Evolutionary conservation across 495 filamentous ascomycete species (phyloP).

Genomic region (Paragyromitra xinjiangensis): DNA sequence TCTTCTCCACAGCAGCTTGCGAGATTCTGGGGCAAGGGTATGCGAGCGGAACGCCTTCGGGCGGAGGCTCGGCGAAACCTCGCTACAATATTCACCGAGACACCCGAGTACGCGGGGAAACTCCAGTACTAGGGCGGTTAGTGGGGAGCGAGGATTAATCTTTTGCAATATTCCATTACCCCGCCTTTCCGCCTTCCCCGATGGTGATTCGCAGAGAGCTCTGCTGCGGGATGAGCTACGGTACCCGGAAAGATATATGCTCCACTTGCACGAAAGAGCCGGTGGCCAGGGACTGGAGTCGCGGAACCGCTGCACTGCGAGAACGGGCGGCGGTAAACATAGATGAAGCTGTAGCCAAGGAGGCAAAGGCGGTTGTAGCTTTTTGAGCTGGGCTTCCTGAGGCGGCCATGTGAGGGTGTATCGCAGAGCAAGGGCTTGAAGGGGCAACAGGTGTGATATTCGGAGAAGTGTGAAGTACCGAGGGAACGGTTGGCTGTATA

Average conservation of each 20-base stretch:
- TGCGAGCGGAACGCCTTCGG: constrained; percentile 13
- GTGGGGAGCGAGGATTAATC: constrained; percentile 12
- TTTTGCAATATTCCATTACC: constrained; percentile 16
- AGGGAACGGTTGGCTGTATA: constrained; percentile 2
- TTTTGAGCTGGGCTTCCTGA: constrained; percentile 4
- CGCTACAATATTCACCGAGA: constrained; percentile 34
- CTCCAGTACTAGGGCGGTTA: constrained; percentile 4
- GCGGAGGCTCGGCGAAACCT: constrained; percentile 7
- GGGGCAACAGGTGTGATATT: not conserved
- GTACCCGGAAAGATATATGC: not conserved
- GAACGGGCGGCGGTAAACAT: constrained; percentile 16
- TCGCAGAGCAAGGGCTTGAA: not conserved
- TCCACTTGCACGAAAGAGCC: constrained; percentile 1
- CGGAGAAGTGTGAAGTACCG: not conserved
- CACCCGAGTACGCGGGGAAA: constrained; percentile 26
- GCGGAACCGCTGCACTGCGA: not conserved
- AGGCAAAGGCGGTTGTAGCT: not conserved
- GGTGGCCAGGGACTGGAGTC: constrained; percentile 8
- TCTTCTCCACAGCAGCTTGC: no score
- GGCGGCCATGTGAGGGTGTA: constrained; percentile 16
- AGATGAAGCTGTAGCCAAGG: constrained; percentile 19
- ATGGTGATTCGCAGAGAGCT: constrained; percentile 22
- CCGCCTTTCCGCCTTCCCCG: constrained; percentile 47
- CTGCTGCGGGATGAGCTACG: constrained; percentile 11
- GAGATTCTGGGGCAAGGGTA: constrained; percentile 10